Evolutionary conservation across 371 early-diverging fungal species (phyloP).

Genomic region (Phascolomyces articulosus): DNA sequence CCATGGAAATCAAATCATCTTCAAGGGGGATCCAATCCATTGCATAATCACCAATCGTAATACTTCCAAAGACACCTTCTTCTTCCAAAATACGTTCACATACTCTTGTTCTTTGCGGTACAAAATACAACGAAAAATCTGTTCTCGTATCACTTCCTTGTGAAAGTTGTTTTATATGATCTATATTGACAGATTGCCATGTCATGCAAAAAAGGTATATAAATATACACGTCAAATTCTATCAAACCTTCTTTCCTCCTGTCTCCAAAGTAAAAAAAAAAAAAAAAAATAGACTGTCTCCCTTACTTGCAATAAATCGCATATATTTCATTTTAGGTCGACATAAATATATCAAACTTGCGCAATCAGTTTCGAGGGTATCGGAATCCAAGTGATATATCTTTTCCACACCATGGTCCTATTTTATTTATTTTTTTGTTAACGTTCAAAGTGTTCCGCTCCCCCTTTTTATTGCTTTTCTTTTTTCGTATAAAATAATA

Average conservation of each 20-base stretch:
- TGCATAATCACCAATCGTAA: constrained; percentile 84
- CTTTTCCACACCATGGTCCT: constrained; percentile 96
- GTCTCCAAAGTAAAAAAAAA: not conserved
- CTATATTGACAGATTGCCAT: too few species aligned
- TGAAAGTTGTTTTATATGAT: constrained; percentile 44
- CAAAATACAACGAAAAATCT: constrained; percentile 82
- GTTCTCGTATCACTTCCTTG: constrained; percentile 25
- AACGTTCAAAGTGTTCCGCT: too few species aligned
- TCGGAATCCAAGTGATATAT: constrained; percentile 79
- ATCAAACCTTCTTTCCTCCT: not conserved
- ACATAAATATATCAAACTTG: constrained; percentile 80
- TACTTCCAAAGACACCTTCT: constrained; percentile 87
- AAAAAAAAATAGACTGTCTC: not conserved
- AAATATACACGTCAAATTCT: too few species aligned
- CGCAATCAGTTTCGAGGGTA: constrained; percentile 68
- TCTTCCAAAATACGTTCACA: constrained; percentile 91
- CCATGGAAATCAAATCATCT: constrained; percentile 89
- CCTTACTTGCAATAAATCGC: constrained; percentile 81
- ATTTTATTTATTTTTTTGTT: not conserved
- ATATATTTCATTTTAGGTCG: constrained; percentile 79
- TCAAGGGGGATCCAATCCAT: constrained; percentile 92
- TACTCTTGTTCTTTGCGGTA: constrained; percentile 85
- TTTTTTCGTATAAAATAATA: constrained; percentile 1
- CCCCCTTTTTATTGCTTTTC: not conserved
- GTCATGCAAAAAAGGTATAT: not conserved